These are phyloP conservation scores for Elongisporangium anandrum DNA, from an alignment of 352 stramenopile species.

Conservation along the genomic window DNA sequence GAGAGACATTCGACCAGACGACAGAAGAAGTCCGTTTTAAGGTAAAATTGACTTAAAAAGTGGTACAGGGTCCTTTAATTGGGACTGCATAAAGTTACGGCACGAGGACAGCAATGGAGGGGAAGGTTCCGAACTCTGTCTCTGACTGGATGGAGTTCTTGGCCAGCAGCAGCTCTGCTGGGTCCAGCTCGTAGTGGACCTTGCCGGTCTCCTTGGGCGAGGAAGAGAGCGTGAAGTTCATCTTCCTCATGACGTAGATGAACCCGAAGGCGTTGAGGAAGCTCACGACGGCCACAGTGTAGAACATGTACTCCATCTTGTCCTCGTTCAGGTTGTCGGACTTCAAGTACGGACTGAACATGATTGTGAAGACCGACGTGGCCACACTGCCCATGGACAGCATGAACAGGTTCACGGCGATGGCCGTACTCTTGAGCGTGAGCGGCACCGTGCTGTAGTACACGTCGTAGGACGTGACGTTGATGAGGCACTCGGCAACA, in stretches of 20 bases:
- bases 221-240: constrained; percentile 49
- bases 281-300: constrained; percentile 34
- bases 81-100: no score
- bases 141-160: no score
- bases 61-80: no score
- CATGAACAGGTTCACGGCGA: constrained; percentile 60
- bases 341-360: constrained; percentile 48
- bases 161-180: no score
- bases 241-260: constrained; percentile 43
- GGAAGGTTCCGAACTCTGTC: no score
- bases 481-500: constrained; percentile 55
- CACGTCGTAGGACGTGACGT: constrained; percentile 54
- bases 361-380: constrained; percentile 63
- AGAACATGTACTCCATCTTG: constrained; percentile 74
- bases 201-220: neutral
- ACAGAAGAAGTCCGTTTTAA: no score
- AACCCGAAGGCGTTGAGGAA: constrained; percentile 50
- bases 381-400: constrained; percentile 46
- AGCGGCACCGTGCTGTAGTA: constrained; percentile 54
- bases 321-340: constrained; percentile 54
- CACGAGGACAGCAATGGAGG: no score
- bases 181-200: neutral
- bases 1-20: no score
- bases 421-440: constrained; percentile 44
- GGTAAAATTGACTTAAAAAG: no score